Base-by-base conservation (phyloP, 2,329 filamentous ascomycete genomes). In the Aureobasidium sp. region DNA sequence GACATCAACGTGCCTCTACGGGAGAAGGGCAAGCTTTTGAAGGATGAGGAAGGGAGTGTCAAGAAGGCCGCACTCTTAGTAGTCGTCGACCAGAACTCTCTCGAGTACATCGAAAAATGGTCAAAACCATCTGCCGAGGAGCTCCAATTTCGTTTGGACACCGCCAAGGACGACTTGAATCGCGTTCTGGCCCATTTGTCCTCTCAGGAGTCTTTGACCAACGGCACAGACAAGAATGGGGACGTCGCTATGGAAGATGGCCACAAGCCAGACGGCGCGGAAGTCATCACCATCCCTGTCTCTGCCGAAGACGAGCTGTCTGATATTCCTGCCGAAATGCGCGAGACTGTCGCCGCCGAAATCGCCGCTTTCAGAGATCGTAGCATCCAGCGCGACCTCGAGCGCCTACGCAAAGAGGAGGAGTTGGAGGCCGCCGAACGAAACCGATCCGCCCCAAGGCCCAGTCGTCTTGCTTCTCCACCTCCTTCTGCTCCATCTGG, bases 291-390 rank as follows among this genome's bases (percentile, higher is more conserved):
- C 63, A 96, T 97, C 63, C 88, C 92, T 4, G 82, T 96, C 36
- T 86, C 87, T 0, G 84, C 69, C 17, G 94, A 99, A 66, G 95
- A 99, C 71, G 94, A 99, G 71, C 81, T 99, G 48, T 88, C 92
- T 24, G 94, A 99, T 70, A 97, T 99, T 52, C 94, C 94, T 0
- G 88, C 90, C 0, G 94, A 97, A 72, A 95, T 96, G 91, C 87
- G 94, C 27, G 94, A 96, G 72, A 92, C 91, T 0, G 94, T 99
- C 17, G 90, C 94, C 0, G 88, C 88, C 63, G 95, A 99, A 73
- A 99, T 99, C 69, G 87, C 91, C 0, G 90, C 92, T 0, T 99
- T 99, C 79, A 84, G 94, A 66, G 94, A 99, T 67, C 84, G 93
- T 24, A 97, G 93, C 68, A 96, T 87, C 64, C 86, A 89, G 65